Evolutionary conservation across 2,329 filamentous ascomycete species (phyloP), one percentile per base, ranked within the genome.

Genomic region (Aspergillus sp.): DNA sequence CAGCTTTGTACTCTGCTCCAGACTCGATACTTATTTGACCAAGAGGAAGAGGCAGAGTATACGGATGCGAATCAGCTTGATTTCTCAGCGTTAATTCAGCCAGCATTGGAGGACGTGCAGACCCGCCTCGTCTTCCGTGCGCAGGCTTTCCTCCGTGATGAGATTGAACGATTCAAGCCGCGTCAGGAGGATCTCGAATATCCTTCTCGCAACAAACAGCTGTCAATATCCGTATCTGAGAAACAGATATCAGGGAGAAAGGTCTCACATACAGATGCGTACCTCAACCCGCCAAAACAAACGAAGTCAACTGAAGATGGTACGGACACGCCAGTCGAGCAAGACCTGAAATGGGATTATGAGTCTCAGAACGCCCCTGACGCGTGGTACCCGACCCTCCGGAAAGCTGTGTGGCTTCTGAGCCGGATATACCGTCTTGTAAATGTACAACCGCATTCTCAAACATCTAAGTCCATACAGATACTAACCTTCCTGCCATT

Each of bases 361-460:
- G 82, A 83, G 58, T 81, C 81, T 1, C 82, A 85, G 61, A 80
- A 83, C 19, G 79, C 80, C 1, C 81, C 84, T 63, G 76, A 80
- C 64, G 82, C 82, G 45, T 88, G 86, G 84, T 89, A 89, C 68
- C 86, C 86, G 2, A 89, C 86, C 0, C 73, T 89, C 17, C 79
- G 83, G 50, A 88, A 86, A 74, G 86, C 86, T 2, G 85, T 89
- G 24, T 88, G 86, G 83, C 76, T 89, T 3, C 79, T 89, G 19
- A 88, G 86, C 61, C 82, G 86, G 54, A 89, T 89, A 63, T 89
- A 89, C 69, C 81, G 86, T 8, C 81, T 89, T 41, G 86, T 89
- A 44, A 88, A 89, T 66, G 86, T 86, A 76, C 58, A 62, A 45
- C 44, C 9, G 7, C 15, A 7, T 51, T 19, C 20, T 15, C 5